These are phyloP conservation scores for Talaromyces pinophilus DNA, from an alignment of 2,329 filamentous ascomycete species.

Conservation along the genomic window DNA sequence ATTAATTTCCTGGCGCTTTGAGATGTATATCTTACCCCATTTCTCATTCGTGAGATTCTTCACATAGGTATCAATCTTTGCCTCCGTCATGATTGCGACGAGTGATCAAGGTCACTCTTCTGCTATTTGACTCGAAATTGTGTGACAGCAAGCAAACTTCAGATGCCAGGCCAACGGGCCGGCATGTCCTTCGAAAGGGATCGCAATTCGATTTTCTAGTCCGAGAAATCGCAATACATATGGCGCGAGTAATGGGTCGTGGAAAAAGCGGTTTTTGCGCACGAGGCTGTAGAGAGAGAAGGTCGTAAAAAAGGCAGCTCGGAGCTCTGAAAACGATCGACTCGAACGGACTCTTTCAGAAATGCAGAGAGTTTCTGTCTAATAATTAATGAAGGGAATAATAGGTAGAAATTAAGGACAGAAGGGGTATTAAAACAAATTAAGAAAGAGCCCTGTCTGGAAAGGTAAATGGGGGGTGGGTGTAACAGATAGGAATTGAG, in stretches of 20 bases:
- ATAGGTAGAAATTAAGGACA: neutral
- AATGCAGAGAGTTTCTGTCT: neutral
- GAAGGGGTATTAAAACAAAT: slow-evolving; percentile 5
- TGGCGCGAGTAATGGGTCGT: slow-evolving; percentile 26
- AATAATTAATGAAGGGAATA: slow-evolving; percentile 3
- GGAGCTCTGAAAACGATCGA: slow-evolving; percentile 16
- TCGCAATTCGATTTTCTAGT: slow-evolving; percentile 30
- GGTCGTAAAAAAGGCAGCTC: slow-evolving; percentile 4
- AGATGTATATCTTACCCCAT: slow-evolving; percentile 42
- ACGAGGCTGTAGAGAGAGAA: slow-evolving; percentile 20
- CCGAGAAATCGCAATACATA: slow-evolving; percentile 30
- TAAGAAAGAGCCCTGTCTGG: slow-evolving; percentile 10
- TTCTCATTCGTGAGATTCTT: slow-evolving; percentile 51
- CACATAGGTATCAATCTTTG: slow-evolving; percentile 53
- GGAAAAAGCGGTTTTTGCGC: neutral
- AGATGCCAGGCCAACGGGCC: slow-evolving; percentile 43
- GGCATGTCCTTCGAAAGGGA: slow-evolving; percentile 32
- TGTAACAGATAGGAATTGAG: slow-evolving; percentile 1
- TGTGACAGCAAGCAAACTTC: slow-evolving; percentile 1
- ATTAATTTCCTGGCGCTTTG: neutral
- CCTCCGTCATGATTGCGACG: slow-evolving; percentile 41
- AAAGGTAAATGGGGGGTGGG: neutral
- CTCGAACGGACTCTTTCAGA: slow-evolving; percentile 14
- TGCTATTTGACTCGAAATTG: slow-evolving; percentile 27
- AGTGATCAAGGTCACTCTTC: slow-evolving; percentile 21